phyloP scores from a whole-genome alignment of 108 stramenopile species.

The Discostella pseudostelligera region DNA sequence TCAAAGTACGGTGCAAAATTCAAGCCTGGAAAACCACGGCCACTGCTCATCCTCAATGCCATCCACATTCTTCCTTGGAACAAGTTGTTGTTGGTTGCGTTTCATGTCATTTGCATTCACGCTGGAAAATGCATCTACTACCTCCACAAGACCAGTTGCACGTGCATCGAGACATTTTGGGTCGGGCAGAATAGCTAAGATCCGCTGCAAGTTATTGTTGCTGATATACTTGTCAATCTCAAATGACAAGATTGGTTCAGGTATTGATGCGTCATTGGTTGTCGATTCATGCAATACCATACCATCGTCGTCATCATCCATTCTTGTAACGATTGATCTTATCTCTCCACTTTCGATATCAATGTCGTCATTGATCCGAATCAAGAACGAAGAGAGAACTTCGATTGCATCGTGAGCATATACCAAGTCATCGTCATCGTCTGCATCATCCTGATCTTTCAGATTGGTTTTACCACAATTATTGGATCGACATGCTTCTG shows the following conservation, averaged over 20 bases:
- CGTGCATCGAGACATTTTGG: slow-evolving; percentile 44
- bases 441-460: background rate
- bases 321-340: background rate
- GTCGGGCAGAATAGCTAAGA: slow-evolving; percentile 32
- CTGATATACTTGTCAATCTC: slow-evolving; percentile 37
- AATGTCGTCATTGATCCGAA: slow-evolving; percentile 15
- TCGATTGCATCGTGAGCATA: slow-evolving; percentile 39
- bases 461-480: background rate
- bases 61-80: slow-evolving; percentile 32
- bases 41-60: slow-evolving; percentile 40
- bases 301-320: background rate
- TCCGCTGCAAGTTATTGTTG: slow-evolving; percentile 29
- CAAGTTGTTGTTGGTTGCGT: background rate
- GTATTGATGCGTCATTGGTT: background rate
- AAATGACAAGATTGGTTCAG: slow-evolving; percentile 35
- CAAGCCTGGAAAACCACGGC: slow-evolving; percentile 25
- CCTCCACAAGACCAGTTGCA: slow-evolving; percentile 32
- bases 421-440: slow-evolving; percentile 14
- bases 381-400: slow-evolving; percentile 41
- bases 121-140: slow-evolving; percentile 10
- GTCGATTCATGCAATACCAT: background rate
- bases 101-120: background rate
- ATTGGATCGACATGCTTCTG: slow-evolving; percentile 37
- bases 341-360: slow-evolving; percentile 34
- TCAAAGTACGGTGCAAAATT: slow-evolving; percentile 44